Conservation (phyloP, 139 green algal species). For the Spirogloea muscicola region DNA sequence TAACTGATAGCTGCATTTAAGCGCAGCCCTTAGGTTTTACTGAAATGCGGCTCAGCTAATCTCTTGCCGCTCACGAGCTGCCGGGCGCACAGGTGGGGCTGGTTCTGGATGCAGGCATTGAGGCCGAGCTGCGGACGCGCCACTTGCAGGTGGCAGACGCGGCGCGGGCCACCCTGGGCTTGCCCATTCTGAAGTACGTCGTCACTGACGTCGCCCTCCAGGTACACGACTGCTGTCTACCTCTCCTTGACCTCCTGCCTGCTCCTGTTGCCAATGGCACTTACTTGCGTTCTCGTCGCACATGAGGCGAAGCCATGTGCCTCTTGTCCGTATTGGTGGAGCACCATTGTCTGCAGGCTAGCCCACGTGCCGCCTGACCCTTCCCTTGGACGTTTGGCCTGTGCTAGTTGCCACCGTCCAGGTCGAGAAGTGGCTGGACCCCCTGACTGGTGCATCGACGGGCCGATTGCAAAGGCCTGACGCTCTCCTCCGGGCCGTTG, state of each 20-base stretch:
- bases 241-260: not conserved
- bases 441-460: slow-evolving; percentile 20
- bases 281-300: too few relatives aligned
- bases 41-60: too few relatives aligned
- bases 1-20: too few relatives aligned
- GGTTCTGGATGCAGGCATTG: slow-evolving; percentile 32
- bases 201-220: slow-evolving; percentile 41
- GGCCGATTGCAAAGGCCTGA: slow-evolving; percentile 22
- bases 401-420: too few relatives aligned
- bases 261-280: too few relatives aligned
- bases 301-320: too few relatives aligned
- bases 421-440: slow-evolving; percentile 45
- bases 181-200: slow-evolving; percentile 27
- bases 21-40: too few relatives aligned
- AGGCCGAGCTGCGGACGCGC: slow-evolving; percentile 32
- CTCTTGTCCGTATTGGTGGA: too few relatives aligned
- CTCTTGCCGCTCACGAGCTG: not conserved
- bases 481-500: slow-evolving; percentile 29
- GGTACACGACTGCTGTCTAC: slow-evolving; percentile 8
- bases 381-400: too few relatives aligned
- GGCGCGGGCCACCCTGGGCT: slow-evolving; percentile 41
- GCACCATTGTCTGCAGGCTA: too few relatives aligned
- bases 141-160: slow-evolving; percentile 49
- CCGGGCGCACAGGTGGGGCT: slow-evolving; percentile 23
- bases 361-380: too few relatives aligned